Evolutionary conservation across 2,329 filamentous ascomycete species (phyloP), one percentile per base, ranked within the genome.

Genomic region (Chaetothyriales sp.): DNA sequence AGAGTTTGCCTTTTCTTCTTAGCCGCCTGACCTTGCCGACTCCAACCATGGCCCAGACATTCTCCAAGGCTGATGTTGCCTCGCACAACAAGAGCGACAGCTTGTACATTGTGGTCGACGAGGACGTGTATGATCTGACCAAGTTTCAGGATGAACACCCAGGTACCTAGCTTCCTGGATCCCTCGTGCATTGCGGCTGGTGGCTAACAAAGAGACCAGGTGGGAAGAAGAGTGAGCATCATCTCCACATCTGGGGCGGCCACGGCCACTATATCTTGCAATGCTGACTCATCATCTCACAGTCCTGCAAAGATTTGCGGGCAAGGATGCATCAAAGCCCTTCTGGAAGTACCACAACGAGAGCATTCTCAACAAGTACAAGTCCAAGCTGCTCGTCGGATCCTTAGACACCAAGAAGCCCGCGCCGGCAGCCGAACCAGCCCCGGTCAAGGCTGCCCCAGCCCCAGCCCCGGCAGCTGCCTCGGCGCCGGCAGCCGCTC

Each of bases 41-140:
- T 28, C 10, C 18, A 63, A 77, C 53, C 63, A 98, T 98, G 92
- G 85, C 89, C 48, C 86, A 92, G 72, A 84, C 80, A 28, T 95
- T 95, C 68, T 85, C 83, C 51, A 77, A 82, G 59, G 78, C 78
- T 73, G 89, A 95, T 67, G 90, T 98, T 57, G 83, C 89, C 66
- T 81, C 85, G 71, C 89, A 97, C 71, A 95, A 88, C 77, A 95
- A 90, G 73, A 70, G 83, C 46, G 81, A 88, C 65, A 83, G 83
- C 66, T 76, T 95, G 56, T 97, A 83, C 80, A 86, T 97, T 64
- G 80, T 94, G 59, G 82, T 97, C 60, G 90, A 97, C 61, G 85
- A 89, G 63, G 90, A 97, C 69, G 90, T 97, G 60, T 97, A 95
- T 70, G 90, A 98, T 66, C 68, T 97, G 63, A 94, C 89, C 62